phyloP scores from a whole-genome alignment of 169 alveolate genomes.

The Plasmodium adleri region DNA sequence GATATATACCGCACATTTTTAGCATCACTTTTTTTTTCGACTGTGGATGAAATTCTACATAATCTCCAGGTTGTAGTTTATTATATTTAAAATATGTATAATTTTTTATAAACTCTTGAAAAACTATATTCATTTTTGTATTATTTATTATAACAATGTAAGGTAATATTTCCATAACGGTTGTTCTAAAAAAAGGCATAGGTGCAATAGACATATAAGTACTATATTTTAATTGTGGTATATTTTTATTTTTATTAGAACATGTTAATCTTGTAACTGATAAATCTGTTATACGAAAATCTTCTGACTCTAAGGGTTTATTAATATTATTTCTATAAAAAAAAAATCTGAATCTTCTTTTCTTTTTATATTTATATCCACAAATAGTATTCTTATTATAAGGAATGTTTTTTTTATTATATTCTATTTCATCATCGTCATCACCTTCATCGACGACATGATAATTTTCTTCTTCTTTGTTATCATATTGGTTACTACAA shows the following conservation, averaged over 20 bases:
- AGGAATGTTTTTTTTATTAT: background rate
- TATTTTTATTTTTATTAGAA: slow-evolving; percentile 75
- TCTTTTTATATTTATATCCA: slow-evolving; percentile 2
- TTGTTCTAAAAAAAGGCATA: slow-evolving; percentile 89
- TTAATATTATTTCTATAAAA: slow-evolving; percentile 52
- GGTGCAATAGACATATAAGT: slow-evolving; percentile 88
- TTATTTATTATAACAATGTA: slow-evolving; percentile 80
- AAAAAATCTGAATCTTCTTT: slow-evolving; percentile 22
- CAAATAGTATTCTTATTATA: slow-evolving; percentile 2
- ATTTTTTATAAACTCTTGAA: slow-evolving; percentile 42
- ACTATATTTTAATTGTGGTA: slow-evolving; percentile 85
- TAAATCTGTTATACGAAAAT: slow-evolving; percentile 62
- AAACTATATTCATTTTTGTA: slow-evolving; percentile 60
- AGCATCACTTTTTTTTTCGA: slow-evolving; percentile 81
- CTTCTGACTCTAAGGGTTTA: slow-evolving; percentile 70
- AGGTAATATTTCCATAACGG: slow-evolving; percentile 87
- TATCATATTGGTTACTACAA: background rate
- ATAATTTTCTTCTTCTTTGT: background rate
- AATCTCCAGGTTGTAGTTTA: slow-evolving; percentile 82
- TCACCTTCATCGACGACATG: background rate
- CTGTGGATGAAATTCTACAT: slow-evolving; percentile 89
- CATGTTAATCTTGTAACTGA: slow-evolving; percentile 58
- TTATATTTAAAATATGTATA: slow-evolving; percentile 71
- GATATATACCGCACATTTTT: slow-evolving; percentile 84
- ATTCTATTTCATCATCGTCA: background rate